Evolutionary conservation across 2,329 filamentous ascomycete species (phyloP).

Genomic region (Hortaea werneckii): DNA sequence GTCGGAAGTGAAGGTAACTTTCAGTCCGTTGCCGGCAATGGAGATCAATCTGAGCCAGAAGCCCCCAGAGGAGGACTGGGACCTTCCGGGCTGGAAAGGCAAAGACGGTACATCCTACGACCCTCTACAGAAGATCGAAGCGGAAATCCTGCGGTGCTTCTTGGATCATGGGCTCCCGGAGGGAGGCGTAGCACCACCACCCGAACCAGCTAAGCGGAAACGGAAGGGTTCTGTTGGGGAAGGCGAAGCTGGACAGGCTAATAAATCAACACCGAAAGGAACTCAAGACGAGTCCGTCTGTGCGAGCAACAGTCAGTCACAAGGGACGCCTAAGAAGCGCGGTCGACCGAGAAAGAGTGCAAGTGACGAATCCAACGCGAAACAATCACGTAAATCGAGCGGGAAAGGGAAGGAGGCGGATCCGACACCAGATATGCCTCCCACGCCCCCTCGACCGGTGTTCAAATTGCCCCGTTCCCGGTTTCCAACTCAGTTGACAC

Average conservation of each 20-base stretch:
- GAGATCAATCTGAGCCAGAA: constrained; percentile 12
- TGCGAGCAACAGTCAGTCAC: too few species aligned
- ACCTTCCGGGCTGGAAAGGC: constrained; percentile 15
- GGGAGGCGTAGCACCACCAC: constrained; percentile 1
- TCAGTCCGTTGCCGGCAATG: constrained; percentile 26
- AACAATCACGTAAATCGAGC: not conserved
- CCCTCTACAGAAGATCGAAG: constrained; percentile 24
- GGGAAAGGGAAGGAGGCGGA: not conserved
- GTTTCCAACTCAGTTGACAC: not conserved
- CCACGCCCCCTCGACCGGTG: not conserved
- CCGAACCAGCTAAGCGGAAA: constrained; percentile 1
- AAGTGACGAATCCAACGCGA: not conserved
- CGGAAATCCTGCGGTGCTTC: constrained; percentile 27
- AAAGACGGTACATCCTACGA: constrained; percentile 26
- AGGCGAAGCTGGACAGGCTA: not conserved
- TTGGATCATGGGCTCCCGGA: constrained; percentile 21
- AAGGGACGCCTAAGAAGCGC: not conserved
- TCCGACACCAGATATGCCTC: not conserved
- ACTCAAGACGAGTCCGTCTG: not conserved
- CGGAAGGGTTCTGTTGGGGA: not conserved
- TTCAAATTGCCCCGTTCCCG: not conserved
- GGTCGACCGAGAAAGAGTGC: not conserved
- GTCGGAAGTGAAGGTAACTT: constrained; percentile 25
- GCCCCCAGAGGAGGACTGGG: constrained; percentile 18
- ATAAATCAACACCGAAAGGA: not conserved